Base-by-base conservation (phyloP, 345 rosid species). In the Pugionium dolabratum region DNA sequence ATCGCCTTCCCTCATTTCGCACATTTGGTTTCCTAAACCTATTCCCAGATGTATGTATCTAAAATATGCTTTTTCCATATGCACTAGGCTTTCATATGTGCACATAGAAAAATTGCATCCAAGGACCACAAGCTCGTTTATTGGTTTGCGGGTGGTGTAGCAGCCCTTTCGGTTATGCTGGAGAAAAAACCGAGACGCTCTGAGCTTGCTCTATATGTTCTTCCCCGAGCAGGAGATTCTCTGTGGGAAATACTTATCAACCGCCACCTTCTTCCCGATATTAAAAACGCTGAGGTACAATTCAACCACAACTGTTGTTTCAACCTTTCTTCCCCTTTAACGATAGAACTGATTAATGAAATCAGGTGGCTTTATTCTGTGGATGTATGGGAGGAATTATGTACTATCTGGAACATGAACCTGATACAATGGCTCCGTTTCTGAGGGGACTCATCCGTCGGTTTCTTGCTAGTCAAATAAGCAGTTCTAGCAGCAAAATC, bases 381-480 rank as follows among this genome's bases (percentile, higher is more conserved):
- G 94, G 88, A 29, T 95, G 97, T 77, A 95, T 95, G 95, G 99
- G 99, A 77, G 99, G 96, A 79, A 79, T 95, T 32, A 95, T 91
- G 99, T 95, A 95, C 77, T 95, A 82, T 75, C 78, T 91, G 51
- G 98, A 95, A 73, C 54, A 95, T 52, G 99, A 95, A 62, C 99
- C 99, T 0, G 89, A 89, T 64, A 95, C 99, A 8, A 82, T 95
- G 97, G 86, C 99, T 62, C 96, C 99, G 9, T 89, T 91, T 70
- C 86, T 95, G 43, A 81, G 96, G 73, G 86, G 93, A 59, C 81
- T 95, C 57, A 89, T 95, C 70, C 93, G 90, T 9, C 94, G 99
- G 61, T 91, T 95, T 82, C 86, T 95, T 43, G 86, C 98, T 33
- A 95, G 99, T 79, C 86, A 87, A 79, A 89, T 91, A 70, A 91